Percentiles rank a stretch among this genome's conserved stretches.
phyloP scores from a whole-genome alignment of 2,329 filamentous ascomycete genomes.

The Colletotrichum eremochloae region DNA sequence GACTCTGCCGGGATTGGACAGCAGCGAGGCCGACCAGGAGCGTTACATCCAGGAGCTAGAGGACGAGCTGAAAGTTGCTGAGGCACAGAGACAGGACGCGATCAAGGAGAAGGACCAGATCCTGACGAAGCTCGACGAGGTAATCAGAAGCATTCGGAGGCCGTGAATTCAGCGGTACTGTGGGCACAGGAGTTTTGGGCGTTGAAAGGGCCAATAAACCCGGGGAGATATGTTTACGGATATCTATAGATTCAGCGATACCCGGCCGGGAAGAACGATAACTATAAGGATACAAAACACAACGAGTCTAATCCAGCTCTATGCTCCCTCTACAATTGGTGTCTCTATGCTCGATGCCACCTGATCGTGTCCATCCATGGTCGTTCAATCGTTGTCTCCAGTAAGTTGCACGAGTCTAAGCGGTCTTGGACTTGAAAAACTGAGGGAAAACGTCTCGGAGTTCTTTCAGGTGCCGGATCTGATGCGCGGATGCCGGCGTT shows the following conservation, averaged over 20 bases:
- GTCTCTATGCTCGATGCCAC: not conserved
- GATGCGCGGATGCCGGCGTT: constrained; percentile 76
- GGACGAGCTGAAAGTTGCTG: constrained; percentile 73
- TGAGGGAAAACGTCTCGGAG: constrained; percentile 83
- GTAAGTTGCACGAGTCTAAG: constrained; percentile 2
- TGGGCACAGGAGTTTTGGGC: constrained; percentile 21
- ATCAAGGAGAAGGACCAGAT: constrained; percentile 74
- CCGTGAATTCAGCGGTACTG: constrained; percentile 56
- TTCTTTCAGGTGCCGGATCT: constrained; percentile 82
- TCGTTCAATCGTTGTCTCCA: constrained; percentile 3
- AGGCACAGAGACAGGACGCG: constrained; percentile 72
- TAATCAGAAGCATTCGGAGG: constrained; percentile 71
- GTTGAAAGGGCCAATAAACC: constrained; percentile 18
- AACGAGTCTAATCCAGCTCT: constrained; percentile 11
- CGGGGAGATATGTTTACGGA: constrained; percentile 20
- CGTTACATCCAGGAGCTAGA: constrained; percentile 74
- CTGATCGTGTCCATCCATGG: not conserved
- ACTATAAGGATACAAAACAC: not conserved
- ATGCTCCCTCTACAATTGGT: not conserved
- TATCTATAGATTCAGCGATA: constrained; percentile 27
- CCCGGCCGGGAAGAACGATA: not conserved
- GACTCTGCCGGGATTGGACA: constrained; percentile 81
- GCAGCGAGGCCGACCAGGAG: constrained; percentile 83
- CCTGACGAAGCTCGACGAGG: constrained; percentile 69
- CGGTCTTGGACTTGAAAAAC: constrained; percentile 76